phyloP scores from a whole-genome alignment of 2,329 filamentous ascomycete species.

The Fusarium falciforme region DNA sequence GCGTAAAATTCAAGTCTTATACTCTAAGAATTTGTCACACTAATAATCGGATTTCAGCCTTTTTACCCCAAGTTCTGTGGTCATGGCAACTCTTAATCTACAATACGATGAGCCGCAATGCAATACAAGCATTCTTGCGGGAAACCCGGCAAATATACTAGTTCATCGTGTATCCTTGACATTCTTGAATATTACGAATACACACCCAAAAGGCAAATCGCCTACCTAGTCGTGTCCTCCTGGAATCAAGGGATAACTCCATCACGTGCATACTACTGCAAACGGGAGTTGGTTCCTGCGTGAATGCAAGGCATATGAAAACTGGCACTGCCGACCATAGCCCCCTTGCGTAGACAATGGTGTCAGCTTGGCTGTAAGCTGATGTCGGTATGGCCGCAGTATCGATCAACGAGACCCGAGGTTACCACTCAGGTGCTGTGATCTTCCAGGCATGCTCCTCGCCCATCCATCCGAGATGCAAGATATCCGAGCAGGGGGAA shows the following conservation, averaged over 20 bases:
- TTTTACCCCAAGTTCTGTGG: neutral
- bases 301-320: neutral
- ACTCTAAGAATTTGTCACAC: neutral
- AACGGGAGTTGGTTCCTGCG: neutral
- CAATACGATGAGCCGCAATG: neutral
- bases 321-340: neutral
- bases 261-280: neutral
- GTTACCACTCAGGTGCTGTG: constrained; percentile 17
- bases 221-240: neutral
- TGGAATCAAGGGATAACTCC: neutral
- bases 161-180: neutral
- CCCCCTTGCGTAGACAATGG: neutral
- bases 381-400: neutral
- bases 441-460: constrained; percentile 5
- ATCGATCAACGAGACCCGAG: neutral
- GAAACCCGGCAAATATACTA: neutral
- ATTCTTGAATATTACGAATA: neutral
- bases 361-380: constrained; percentile 19
- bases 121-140: neutral
- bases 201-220: neutral
- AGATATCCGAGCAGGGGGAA: neutral
- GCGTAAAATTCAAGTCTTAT: neutral
- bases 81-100: too few species aligned
- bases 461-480: constrained; percentile 16
- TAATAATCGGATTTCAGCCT: neutral